Evolutionary conservation across 73 alveolate species (phyloP).

Genomic region (Blepharisma japonicum): DNA sequence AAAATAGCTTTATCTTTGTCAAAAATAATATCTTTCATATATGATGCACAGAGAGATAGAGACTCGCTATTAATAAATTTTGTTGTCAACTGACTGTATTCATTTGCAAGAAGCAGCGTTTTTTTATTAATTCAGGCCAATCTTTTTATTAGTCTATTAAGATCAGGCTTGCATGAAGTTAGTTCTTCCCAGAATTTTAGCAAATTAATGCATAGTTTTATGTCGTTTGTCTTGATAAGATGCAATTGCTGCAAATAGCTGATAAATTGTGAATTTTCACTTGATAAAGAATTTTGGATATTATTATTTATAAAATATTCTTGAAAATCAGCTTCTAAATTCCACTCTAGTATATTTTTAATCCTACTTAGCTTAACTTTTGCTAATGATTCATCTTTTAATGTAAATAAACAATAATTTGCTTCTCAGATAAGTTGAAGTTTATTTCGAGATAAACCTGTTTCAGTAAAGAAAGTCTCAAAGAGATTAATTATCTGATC

Average conservation of each 20-base stretch:
- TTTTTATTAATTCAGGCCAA: background rate
- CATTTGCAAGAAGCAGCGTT: background rate
- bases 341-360: background rate
- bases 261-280: background rate
- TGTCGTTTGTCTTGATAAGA: background rate
- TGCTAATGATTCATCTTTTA: conserved; percentile 3
- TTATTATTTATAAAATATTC: background rate
- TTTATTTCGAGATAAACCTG: background rate
- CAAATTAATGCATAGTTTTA: background rate
- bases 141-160: background rate
- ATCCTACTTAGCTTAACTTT: background rate
- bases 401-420: background rate
- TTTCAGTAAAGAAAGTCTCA: background rate
- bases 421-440: background rate
- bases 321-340: conserved; percentile 4
- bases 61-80: background rate
- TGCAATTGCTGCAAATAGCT: background rate
- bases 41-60: background rate
- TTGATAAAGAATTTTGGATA: background rate
- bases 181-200: background rate
- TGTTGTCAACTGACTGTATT: background rate
- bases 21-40: background rate
- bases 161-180: background rate
- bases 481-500: background rate
- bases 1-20: background rate